Percentiles rank a stretch among this genome's conserved stretches.
phyloP scores from a whole-genome alignment of 306 rosid species.

The Rubus idaeus region DNA sequence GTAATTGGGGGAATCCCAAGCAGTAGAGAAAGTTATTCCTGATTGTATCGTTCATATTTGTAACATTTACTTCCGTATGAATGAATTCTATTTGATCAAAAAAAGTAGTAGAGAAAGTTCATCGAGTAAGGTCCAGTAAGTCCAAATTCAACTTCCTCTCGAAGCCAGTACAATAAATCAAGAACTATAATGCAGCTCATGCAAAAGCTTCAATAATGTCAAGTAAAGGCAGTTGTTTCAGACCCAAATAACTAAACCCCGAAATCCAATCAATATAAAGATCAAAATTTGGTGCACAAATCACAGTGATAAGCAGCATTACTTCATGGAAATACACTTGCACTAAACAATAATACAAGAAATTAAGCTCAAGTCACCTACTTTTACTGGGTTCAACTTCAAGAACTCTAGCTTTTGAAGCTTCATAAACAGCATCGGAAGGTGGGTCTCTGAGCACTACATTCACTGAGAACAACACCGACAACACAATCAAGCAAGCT shows the following conservation, averaged over 20 bases:
- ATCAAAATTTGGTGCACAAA: not conserved
- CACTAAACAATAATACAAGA: not conserved
- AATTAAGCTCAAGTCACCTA: slow-evolving; percentile 14
- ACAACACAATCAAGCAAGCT: slow-evolving; percentile 54
- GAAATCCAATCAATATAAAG: slow-evolving; percentile 1
- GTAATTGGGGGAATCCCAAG: not conserved
- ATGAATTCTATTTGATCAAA: too few species aligned
- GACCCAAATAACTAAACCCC: not conserved
- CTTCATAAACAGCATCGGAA: slow-evolving; percentile 50
- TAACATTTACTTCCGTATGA: too few species aligned
- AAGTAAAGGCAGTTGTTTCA: not conserved
- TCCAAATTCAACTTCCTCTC: slow-evolving; percentile 7
- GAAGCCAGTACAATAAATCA: slow-evolving; percentile 13
- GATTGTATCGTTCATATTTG: too few species aligned
- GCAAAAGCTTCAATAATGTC: not conserved
- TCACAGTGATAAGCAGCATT: slow-evolving; percentile 4
- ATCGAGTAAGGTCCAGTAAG: not conserved
- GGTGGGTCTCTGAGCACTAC: slow-evolving; percentile 78
- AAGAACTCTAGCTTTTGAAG: slow-evolving; percentile 30
- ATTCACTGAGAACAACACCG: slow-evolving; percentile 70
- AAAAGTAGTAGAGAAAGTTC: not conserved
- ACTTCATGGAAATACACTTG: not conserved
- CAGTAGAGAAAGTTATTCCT: not conserved
- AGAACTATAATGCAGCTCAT: slow-evolving; percentile 4
- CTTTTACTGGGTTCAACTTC: slow-evolving; percentile 36